Evolutionary conservation across 2,329 filamentous ascomycete species (phyloP), one percentile per base, ranked within the genome.

Genomic region (Neofusicoccum kwambonambiense): DNA sequence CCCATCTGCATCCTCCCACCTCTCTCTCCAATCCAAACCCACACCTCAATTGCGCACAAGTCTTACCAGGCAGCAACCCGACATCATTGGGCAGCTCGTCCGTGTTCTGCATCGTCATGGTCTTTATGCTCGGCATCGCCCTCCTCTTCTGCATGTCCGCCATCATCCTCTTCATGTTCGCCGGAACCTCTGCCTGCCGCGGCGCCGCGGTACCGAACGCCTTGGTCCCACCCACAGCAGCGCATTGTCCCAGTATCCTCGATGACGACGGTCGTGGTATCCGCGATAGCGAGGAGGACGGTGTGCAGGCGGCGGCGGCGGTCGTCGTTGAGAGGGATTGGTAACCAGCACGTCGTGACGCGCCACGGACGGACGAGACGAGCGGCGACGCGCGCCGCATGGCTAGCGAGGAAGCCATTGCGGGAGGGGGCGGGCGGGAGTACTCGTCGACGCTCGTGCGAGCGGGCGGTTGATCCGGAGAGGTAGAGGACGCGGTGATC

Each of bases 41-140:
- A 27, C 6, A 54, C 13, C 47, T 15, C 9, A 9, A 39, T 13
- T 15, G 11, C 39, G 52, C 42, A 17, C 9, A 52, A 7, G 15
- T n/a, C 52, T 56, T 68, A 68, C 69, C 67, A 62, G 66, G 68
- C 41, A 73, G 58, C 15, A 71, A 17, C 15, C 68, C 70, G 6
- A 70, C 52, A 47, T 71, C 70, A 22, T 27, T 67, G 12, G 66
- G 67, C 41, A 64, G 8, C 44, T 49, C 35, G 12, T 64, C 45
- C 2, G 49, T 7, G 19, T 58, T 64, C 22, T 58, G 19, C 52
- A 3, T 7, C 62, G 52, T 57, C 50, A 44, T 39, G 11, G 31
- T 64, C 9, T 4, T 37, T 12, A 35, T 15, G 35, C 42, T 47
- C 44, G 52, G 51, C 44, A 58, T 58, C 12, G 52, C 51, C 52